phyloP scores from a whole-genome alignment of 768 basidiomycete species.

The Rhodosporidiobolus sp. region DNA sequence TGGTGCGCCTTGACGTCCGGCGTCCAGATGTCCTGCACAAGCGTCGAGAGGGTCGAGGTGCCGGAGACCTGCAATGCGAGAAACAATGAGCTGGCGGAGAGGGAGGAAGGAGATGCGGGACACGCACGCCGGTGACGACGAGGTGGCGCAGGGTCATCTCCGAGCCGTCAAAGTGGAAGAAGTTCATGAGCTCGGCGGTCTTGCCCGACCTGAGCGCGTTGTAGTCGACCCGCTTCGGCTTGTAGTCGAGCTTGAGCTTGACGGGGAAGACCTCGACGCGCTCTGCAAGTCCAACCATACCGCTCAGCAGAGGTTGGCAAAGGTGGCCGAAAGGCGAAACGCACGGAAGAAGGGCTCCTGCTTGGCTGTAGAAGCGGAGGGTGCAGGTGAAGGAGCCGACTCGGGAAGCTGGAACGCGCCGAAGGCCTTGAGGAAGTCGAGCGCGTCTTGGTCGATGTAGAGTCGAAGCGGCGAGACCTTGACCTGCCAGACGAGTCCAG shows the following conservation, averaged over 20 bases:
- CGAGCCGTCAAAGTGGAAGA: constrained; percentile 98
- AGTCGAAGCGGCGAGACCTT: constrained; percentile 85
- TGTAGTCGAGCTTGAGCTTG: constrained; percentile 94
- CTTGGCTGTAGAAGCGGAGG: constrained; percentile 51
- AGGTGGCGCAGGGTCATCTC: constrained; percentile 97
- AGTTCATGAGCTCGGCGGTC: constrained; percentile 98
- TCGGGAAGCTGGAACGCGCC: constrained; percentile 73
- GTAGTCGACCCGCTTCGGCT: constrained; percentile 94
- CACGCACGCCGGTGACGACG: constrained; percentile 79
- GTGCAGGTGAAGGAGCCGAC: constrained; percentile 44
- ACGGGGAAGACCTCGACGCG: constrained; percentile 92
- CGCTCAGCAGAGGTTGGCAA: background rate
- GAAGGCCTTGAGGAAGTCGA: constrained; percentile 96
- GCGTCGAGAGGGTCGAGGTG: constrained; percentile 82
- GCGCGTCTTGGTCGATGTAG: constrained; percentile 96
- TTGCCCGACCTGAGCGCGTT: constrained; percentile 80
- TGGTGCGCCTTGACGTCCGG: constrained; percentile 99
- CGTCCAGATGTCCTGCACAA: constrained; percentile 97
- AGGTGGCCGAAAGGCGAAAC: constrained; percentile 41
- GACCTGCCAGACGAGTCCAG: constrained; percentile 64
- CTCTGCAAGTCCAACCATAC: constrained; percentile 56
- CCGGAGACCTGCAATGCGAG: constrained; percentile 69
- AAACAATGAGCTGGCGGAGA: too few species aligned
- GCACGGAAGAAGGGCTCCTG: constrained; percentile 69
- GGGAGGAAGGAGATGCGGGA: background rate